Base-by-base conservation (phyloP, 495 filamentous ascomycete species). In the Beverwykella pulmonaria region DNA sequence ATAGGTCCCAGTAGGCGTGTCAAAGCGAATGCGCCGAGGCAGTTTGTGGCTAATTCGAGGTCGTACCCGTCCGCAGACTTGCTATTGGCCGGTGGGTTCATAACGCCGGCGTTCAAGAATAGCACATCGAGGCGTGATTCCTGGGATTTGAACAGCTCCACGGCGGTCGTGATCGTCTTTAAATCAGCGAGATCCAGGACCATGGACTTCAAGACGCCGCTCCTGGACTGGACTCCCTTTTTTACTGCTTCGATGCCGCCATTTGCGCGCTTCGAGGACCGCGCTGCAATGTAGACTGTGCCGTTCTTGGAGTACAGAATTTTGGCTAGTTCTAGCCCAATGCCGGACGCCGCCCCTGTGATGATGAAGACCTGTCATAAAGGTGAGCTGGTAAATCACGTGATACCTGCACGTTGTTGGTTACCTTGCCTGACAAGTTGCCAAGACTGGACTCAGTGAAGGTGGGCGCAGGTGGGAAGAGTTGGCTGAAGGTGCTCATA, bases 261-360 rank as follows among this genome's bases (percentile, higher is more conserved):
- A n/a, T 26, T 10, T 12, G 55, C 30, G 2, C 23, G 46, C 32
- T 55, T 36, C 54, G 32, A 44, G 27, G 63, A 65, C 25, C 63
- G 1, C 0, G 53, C 55, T 23, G 55, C 63, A 36, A 65, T 36
- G 22, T 65, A 65, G 41, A 65, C 52, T 15, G 53, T 65, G 1
- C 54, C 63, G 20, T 54, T 46, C 26, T 54, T 53, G 20, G 26
- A 26, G 27, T 65, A 65, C 19, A 65, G 54, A 17, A 59, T 25
- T n/a, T 59, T 59, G 15, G 44, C 12, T 46, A 65, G 63, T 27
- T 59, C 63, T 22, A 36, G 22, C 15, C 63, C 63, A 10, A 65
- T 53, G 0, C 63, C 63, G 1, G 53, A 53, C 23, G 50, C 53
- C 5, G 41, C 63, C 27, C 63, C 63, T 12, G 63, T 65, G 6